Base-by-base conservation (phyloP, 352 stramenopile genomes). In the Pythium dissotocum region DNA sequence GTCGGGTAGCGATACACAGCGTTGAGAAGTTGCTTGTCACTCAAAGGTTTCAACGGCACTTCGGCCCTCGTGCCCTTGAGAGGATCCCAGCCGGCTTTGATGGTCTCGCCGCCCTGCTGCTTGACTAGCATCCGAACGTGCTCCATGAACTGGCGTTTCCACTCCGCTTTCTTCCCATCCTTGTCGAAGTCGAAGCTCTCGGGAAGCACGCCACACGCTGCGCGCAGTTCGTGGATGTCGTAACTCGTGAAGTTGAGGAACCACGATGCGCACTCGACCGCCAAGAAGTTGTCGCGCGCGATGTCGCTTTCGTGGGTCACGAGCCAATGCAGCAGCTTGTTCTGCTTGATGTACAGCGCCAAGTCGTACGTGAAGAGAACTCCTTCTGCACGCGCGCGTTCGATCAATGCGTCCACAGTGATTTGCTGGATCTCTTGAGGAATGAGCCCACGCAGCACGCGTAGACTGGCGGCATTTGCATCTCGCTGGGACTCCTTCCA, bases 311-410 rank as follows among this genome's bases (percentile, higher is more conserved):
- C 77, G 65, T 94, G 86, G 5, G 82, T 91, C 26, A 91, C 78
- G 24, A 94, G 58, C 84, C 86, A 94, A 32, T 93, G 86, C 36
- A 94, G 68, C 24, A 93, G 77, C 9, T 77, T 76, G 59, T 94
- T 93, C 53, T 87, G 79, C 70, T 94, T 94, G 67, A 94, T 67
- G 71, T 94, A 94, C 6, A 76, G 62, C 40, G 81, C 84, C 33
- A 94, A 67, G 38, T 94, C 86, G 61, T 88, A 87, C 18, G 86
- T 89, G 71, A 79, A 89, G n/a, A 94, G 73, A 21, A 86, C 77
- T 4, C 65, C 65, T 14, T 58, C 58, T 0, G 8, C 33, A 2
- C 62, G 63, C 9, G 83, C 81, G 38, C 70, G 68, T 30, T 77
- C 76, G n/a, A 91, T 77, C 1, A 92, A 67, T 3, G 35, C 14